Evolutionary conservation across 306 rosid species (phyloP), one percentile per base, ranked within the genome.

Genomic region (Medicago arabica): DNA sequence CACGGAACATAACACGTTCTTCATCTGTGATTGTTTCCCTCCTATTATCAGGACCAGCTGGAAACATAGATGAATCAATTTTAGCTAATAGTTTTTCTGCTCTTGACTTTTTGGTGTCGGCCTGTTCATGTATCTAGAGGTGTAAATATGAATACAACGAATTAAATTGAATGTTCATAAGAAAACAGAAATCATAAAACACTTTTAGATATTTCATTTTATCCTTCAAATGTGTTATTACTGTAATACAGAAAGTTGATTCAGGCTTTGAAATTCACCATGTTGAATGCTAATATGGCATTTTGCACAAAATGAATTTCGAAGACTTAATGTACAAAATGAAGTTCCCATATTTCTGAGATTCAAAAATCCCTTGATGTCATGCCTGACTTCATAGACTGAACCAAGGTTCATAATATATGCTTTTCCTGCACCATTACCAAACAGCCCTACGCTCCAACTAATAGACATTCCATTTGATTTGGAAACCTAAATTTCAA

Each of bases 21-120:
- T 46, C 98, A 79, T 96, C 99, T 64, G 99, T 90, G 75, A 92
- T 84, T 75, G 96, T 89, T 88, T 96, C 99, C 79, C 87, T 91
- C 78, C 90, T 92, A 74, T 85, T 81, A 86, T 89, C 97, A 67
- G 96, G 93, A 75, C 89, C 88, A 54, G 86, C 86, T 75, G 93
- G 98, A 79, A 92, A 77, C 93, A 95, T 78, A 41, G 96, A 91
- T 4, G 85, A 88, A 84, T 92, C 97, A 72, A 92, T 82, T 82
- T 86, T 92, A 64, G 85, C 67, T 53, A 89, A 82, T 64, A 92
- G 85, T 67, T 28, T 89, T 80, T 88, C 99, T 81, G 96, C 97
- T 88, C 85, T 88, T 73, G 85, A 87, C 84, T 83, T 92, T 83
- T 92, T 92, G 28, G 82, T 85, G 79, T 87, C 92, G 82, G 97